Evolutionary conservation across 2,329 filamentous ascomycete genomes (phyloP).

Genomic region (Zasmidium citrigriseum): DNA sequence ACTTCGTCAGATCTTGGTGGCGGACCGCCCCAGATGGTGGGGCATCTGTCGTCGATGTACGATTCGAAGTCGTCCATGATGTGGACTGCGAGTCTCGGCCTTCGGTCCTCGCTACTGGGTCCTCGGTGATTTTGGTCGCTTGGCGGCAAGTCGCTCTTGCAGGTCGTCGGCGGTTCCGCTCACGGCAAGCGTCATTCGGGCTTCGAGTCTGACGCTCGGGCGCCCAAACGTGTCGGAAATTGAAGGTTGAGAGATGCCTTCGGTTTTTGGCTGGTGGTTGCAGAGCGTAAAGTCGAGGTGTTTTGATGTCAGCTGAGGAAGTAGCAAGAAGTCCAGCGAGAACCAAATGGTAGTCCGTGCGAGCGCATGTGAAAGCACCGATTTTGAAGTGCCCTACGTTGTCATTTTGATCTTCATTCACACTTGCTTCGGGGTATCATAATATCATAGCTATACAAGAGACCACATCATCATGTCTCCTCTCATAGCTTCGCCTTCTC

Average conservation of each 20-base stretch:
- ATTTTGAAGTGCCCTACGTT: background rate
- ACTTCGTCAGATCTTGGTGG: background rate
- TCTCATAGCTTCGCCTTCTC: conserved; percentile 61
- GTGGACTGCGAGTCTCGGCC: conserved; percentile 4
- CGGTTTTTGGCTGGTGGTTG: background rate
- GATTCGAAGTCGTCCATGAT: conserved; percentile 14
- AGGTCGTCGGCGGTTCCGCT: background rate
- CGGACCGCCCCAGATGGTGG: conserved; percentile 19
- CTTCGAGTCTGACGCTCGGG: background rate
- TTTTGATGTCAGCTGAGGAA: background rate
- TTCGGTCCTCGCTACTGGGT: background rate
- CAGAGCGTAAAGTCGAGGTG: background rate
- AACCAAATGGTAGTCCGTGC: no score
- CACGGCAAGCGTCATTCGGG: background rate
- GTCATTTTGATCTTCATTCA: background rate
- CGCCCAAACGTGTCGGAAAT: background rate
- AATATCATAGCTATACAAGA: background rate
- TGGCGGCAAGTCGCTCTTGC: background rate
- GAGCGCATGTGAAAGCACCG: conserved; percentile 1
- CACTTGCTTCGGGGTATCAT: conserved; percentile 5
- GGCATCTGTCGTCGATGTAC: conserved; percentile 30
- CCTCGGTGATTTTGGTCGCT: background rate
- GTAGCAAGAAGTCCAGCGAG: no score
- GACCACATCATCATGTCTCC: background rate
- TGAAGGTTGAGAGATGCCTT: background rate